Evolutionary conservation across 2,329 filamentous ascomycete genomes (phyloP).

Genomic region (Apiospora koreana): DNA sequence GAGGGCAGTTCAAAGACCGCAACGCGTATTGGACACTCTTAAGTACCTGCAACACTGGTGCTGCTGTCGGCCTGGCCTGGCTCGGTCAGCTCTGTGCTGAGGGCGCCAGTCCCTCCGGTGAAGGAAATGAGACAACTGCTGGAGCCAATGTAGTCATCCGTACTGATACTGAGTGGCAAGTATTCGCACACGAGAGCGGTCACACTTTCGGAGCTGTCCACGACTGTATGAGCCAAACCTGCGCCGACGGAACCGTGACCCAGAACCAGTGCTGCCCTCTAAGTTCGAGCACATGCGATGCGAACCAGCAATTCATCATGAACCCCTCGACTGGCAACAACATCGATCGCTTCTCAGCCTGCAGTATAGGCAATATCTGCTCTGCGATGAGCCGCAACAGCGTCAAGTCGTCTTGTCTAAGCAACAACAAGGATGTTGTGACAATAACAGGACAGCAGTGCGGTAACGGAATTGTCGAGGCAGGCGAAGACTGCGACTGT

Average conservation of each 20-base stretch:
- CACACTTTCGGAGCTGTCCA: conserved; percentile 97
- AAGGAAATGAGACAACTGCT: conserved; percentile 68
- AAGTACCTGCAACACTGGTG: conserved; percentile 77
- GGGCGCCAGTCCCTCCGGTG: conserved; percentile 53
- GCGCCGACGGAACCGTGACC: conserved; percentile 56
- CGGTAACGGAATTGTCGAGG: conserved; percentile 95
- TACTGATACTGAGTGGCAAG: conserved; percentile 87
- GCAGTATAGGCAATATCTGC: conserved; percentile 92
- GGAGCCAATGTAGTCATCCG: conserved; percentile 88
- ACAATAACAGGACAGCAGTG: conserved; percentile 84
- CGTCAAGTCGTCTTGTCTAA: conserved; percentile 75
- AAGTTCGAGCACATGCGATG: conserved; percentile 67
- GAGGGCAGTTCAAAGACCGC: conserved; percentile 71
- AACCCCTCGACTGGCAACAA: conserved; percentile 80
- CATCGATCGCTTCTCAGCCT: conserved; percentile 82
- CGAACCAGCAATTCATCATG: conserved; percentile 85
- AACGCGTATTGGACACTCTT: conserved; percentile 95
- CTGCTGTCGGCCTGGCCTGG: conserved; percentile 91
- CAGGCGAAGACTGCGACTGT: conserved; percentile 94
- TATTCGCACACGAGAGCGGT: conserved; percentile 91
- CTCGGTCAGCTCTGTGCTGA: conserved; percentile 79
- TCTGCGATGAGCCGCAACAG: conserved; percentile 76
- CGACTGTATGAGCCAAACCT: conserved; percentile 76
- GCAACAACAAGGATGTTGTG: conserved; percentile 80
- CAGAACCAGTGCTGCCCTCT: conserved; percentile 77